These are phyloP conservation scores for Rehmannia glutinosa DNA, from an alignment of 257 asterid genomes.

Conservation along the genomic window DNA sequence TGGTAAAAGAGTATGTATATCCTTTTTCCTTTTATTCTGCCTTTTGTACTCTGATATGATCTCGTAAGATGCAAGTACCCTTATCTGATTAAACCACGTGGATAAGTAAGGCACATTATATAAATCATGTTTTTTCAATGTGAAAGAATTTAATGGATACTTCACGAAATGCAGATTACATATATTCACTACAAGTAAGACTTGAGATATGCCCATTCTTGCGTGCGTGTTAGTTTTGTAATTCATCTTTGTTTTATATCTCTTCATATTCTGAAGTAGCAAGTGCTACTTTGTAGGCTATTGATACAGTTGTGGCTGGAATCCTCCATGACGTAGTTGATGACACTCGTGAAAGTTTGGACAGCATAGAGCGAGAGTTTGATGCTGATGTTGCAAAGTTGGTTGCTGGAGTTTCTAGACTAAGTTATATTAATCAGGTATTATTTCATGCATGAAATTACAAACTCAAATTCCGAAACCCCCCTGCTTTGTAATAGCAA, in stretches of 20 bases:
- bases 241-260: background rate
- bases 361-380: slow-evolving; percentile 70
- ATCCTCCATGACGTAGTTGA: slow-evolving; percentile 92
- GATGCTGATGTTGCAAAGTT: slow-evolving; percentile 74
- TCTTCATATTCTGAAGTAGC: slow-evolving; percentile 15
- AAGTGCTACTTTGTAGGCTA: slow-evolving; percentile 46
- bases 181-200: background rate
- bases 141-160: background rate
- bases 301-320: slow-evolving; percentile 91
- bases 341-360: slow-evolving; percentile 73
- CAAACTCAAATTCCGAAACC: background rate
- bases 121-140: background rate
- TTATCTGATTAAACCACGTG: background rate
- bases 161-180: background rate
- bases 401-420: slow-evolving; percentile 93
- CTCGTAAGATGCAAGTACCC: background rate
- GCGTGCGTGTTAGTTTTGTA: background rate
- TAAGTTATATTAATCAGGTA: slow-evolving; percentile 96
- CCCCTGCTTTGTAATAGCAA: background rate
- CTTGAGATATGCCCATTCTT: background rate
- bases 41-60: slow-evolving; percentile 3
- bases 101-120: background rate
- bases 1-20: slow-evolving; percentile 66
- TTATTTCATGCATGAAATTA: background rate
- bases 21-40: slow-evolving; percentile 13